Conservation (phyloP, 495 filamentous ascomycete genomes). For the Aspergillus heteromorphus region DNA sequence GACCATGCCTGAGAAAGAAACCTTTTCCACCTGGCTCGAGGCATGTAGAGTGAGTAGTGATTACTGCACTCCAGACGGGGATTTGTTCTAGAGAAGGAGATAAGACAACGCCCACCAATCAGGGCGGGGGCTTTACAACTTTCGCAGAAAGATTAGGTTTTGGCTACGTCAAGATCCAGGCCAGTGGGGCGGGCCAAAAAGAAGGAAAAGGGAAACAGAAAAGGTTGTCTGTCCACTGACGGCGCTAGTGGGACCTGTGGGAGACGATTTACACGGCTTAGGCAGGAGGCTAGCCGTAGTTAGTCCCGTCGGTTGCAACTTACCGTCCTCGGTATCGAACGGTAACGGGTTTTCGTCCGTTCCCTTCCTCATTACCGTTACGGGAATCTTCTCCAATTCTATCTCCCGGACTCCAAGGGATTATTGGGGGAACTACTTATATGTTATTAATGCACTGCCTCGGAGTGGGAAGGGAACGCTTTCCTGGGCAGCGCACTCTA, state of each 20-base stretch:
- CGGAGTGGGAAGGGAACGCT: not conserved
- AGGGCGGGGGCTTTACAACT: conserved; percentile 27
- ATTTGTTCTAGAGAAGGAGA: conserved; percentile 21
- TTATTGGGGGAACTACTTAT: not conserved
- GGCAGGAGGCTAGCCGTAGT: no score
- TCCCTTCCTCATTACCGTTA: not conserved
- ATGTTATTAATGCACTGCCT: not conserved
- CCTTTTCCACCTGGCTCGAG: not conserved
- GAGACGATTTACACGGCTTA: conserved; percentile 5
- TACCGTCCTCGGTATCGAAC: not conserved
- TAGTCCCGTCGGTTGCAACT: not conserved
- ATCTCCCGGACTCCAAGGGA: not conserved
- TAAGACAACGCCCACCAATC: conserved; percentile 35
- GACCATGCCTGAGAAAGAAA: not conserved
- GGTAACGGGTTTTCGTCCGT: conserved; percentile 8
- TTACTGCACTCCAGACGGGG: conserved; percentile 8
- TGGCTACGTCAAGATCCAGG: conserved; percentile 39
- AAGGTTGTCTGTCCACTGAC: conserved; percentile 5
- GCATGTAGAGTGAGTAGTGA: not conserved
- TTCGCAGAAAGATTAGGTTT: conserved; percentile 36
- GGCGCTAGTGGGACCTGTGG: conserved; percentile 20
- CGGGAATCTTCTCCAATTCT: not conserved
- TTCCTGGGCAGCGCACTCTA: not conserved
- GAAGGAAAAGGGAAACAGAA: conserved; percentile 5
- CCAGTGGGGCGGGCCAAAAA: conserved; percentile 17